phyloP scores from a whole-genome alignment of 1,139 yeast genomes.

The Hemisphaericaspora xylanilytica region DNA sequence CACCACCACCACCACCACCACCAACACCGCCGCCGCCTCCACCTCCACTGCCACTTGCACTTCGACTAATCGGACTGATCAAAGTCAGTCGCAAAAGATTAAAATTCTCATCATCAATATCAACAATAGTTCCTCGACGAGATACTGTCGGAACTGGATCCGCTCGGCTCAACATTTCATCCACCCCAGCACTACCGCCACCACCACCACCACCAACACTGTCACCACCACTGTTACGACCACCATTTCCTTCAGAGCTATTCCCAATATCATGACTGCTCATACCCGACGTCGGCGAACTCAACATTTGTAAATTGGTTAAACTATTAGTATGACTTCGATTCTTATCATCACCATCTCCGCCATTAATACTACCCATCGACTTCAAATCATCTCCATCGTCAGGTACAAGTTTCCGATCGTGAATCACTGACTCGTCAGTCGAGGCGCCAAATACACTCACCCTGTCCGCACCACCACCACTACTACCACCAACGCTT shows the following conservation, averaged over 20 bases:
- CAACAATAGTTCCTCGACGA: constrained; percentile 15
- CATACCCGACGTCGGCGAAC: constrained; percentile 17
- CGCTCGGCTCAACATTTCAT: neutral
- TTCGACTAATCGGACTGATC: neutral
- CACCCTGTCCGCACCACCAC: constrained; percentile 13
- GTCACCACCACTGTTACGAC: too few relatives aligned
- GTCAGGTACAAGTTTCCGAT: constrained; percentile 3
- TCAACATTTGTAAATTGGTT: constrained; percentile 16
- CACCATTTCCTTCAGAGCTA: too few relatives aligned
- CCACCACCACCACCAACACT: too few relatives aligned
- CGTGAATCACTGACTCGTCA: constrained; percentile 4
- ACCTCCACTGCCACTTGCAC: neutral
- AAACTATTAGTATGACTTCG: constrained; percentile 23
- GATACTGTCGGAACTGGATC: constrained; percentile 8
- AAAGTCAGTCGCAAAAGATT: constrained; percentile 19
- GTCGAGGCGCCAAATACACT: constrained; percentile 12
- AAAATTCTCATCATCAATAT: constrained; percentile 39
- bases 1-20: too few relatives aligned
- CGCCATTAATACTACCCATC: neutral
- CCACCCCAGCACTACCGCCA: constrained; percentile 2
- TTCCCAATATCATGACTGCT: constrained; percentile 17
- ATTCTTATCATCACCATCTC: constrained; percentile 7
- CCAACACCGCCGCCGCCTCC: too few relatives aligned
- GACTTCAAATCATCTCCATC: constrained; percentile 5
- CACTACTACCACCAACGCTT: too few relatives aligned